Conservation (phyloP, 2,329 filamentous ascomycete species). For the Hysterium pulicare region DNA sequence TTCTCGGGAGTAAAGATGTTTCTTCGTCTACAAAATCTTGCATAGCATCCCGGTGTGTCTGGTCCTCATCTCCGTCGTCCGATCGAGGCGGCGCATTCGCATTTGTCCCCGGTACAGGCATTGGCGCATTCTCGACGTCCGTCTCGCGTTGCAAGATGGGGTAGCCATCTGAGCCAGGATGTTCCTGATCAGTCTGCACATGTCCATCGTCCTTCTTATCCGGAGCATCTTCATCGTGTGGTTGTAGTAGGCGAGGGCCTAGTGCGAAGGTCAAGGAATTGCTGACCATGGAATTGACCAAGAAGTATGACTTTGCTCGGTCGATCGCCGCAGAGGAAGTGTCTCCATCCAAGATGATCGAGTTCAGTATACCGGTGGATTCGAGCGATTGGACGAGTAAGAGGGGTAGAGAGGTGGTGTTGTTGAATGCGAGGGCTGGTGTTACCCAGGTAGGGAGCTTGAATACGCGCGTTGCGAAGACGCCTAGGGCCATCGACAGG, state of each 20-base stretch:
- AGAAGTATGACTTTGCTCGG: conserved; percentile 62
- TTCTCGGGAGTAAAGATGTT: conserved; percentile 51
- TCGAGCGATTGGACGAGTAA: conserved; percentile 52
- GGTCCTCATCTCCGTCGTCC: conserved; percentile 14
- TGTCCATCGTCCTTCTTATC: conserved; percentile 22
- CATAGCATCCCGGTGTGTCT: conserved; percentile 18
- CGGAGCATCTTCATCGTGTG: conserved; percentile 39
- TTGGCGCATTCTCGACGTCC: conserved; percentile 13
- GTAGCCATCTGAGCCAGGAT: conserved; percentile 13
- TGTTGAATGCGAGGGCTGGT: conserved; percentile 56
- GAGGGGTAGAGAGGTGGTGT: conserved; percentile 54
- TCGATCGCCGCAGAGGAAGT: conserved; percentile 48
- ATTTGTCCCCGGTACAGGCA: conserved; percentile 10
- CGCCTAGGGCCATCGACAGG: conserved; percentile 48
- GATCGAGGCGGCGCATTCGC: conserved; percentile 25
- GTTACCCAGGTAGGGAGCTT: conserved; percentile 53
- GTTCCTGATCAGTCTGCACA: conserved; percentile 10
- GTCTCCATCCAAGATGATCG: conserved; percentile 46
- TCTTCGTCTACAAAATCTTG: conserved; percentile 41
- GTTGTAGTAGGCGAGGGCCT: conserved; percentile 57
- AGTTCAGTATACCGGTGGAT: conserved; percentile 55
- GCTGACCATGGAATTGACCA: conserved; percentile 62
- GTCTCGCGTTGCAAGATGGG: conserved; percentile 17
- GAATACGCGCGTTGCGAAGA: conserved; percentile 43
- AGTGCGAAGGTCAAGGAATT: conserved; percentile 64